Percentiles rank a stretch among this genome's conserved stretches.
Evolutionary conservation across 2,329 filamentous ascomycete species (phyloP).

Genomic region (Arthrobotrys musiformis): DNA sequence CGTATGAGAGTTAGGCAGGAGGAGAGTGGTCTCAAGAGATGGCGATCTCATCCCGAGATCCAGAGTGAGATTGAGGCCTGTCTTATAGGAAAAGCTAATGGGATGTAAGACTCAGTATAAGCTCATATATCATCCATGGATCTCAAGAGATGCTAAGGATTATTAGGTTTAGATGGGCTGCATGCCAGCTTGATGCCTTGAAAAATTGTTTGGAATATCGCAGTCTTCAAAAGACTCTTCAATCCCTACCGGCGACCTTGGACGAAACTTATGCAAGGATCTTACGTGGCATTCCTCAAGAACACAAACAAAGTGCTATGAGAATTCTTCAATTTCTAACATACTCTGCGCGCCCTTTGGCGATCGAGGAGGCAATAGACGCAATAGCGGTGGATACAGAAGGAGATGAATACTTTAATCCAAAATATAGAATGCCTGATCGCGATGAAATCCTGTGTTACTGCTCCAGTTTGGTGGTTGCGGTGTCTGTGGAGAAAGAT

Average conservation of each 20-base stretch:
- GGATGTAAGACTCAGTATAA: conserved; percentile 60
- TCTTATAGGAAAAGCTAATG: conserved; percentile 57
- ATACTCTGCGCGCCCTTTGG: conserved; percentile 59
- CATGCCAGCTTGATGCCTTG: conserved; percentile 60
- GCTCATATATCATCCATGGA: not conserved
- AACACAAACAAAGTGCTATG: conserved; percentile 55
- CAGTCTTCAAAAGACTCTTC: conserved; percentile 49
- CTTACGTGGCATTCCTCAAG: conserved; percentile 56
- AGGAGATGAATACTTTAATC: conserved; percentile 57
- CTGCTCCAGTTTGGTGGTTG: conserved; percentile 59
- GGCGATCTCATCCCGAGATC: conserved; percentile 56
- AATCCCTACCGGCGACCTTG: conserved; percentile 55
- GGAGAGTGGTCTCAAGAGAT: conserved; percentile 57
- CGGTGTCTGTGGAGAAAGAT: too few relatives aligned
- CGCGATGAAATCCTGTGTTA: conserved; percentile 58
- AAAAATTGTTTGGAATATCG: conserved; percentile 54
- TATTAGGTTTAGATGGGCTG: conserved; percentile 60
- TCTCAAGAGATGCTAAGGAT: conserved; percentile 10
- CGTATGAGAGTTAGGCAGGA: conserved; percentile 32
- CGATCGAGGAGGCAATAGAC: conserved; percentile 60
- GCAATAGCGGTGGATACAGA: conserved; percentile 59
- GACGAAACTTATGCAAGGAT: conserved; percentile 59
- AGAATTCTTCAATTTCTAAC: conserved; percentile 60
- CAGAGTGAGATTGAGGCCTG: conserved; percentile 22
- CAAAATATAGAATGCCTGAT: conserved; percentile 58